phyloP scores from a whole-genome alignment of 2,329 filamentous ascomycete species.

The Cladosporium austrohemisphaericum region DNA sequence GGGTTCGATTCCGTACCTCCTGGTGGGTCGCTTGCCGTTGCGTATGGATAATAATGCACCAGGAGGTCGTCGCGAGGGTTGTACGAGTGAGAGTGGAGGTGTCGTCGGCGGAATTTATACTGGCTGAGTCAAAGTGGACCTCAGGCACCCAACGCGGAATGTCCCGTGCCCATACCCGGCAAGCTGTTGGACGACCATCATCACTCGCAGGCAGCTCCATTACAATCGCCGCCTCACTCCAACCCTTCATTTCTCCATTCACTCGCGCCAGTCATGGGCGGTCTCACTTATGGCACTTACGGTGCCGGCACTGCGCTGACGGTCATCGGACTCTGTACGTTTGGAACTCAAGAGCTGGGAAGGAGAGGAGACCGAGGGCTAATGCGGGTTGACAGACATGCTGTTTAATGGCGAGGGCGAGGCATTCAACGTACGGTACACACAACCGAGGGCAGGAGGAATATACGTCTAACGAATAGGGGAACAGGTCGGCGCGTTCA shows the following conservation, averaged over 20 bases:
- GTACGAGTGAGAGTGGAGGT: neutral
- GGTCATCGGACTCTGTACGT: slow-evolving; percentile 37
- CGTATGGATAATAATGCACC: neutral
- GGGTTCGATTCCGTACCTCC: slow-evolving; percentile 1
- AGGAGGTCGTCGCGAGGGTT: slow-evolving; percentile 9
- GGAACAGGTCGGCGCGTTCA: slow-evolving; percentile 77
- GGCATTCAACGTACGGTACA: slow-evolving; percentile 76
- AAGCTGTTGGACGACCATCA: slow-evolving; percentile 4
- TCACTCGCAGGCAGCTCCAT: slow-evolving; percentile 15
- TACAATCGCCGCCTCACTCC: slow-evolving; percentile 3
- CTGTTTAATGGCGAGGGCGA: slow-evolving; percentile 96
- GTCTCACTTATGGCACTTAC: slow-evolving; percentile 36
- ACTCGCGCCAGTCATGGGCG: slow-evolving; percentile 26
- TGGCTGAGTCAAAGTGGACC: slow-evolving; percentile 4
- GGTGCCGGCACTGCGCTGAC: slow-evolving; percentile 33
- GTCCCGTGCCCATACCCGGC: neutral
- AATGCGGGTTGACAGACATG: slow-evolving; percentile 66
- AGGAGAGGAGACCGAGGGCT: slow-evolving; percentile 20
- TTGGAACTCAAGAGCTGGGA: slow-evolving; percentile 5
- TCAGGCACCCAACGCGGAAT: slow-evolving; percentile 3
- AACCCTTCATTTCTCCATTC: slow-evolving; percentile 1
- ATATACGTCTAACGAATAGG: neutral
- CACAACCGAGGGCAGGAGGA: neutral
- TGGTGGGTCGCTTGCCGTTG: neutral
- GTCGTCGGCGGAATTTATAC: slow-evolving; percentile 9